Percentiles rank a stretch among this genome's conserved stretches.
These are phyloP conservation scores for Pseudonitzschia multistriata DNA, from an alignment of 108 stramenopile species.

Conservation along the genomic window DNA sequence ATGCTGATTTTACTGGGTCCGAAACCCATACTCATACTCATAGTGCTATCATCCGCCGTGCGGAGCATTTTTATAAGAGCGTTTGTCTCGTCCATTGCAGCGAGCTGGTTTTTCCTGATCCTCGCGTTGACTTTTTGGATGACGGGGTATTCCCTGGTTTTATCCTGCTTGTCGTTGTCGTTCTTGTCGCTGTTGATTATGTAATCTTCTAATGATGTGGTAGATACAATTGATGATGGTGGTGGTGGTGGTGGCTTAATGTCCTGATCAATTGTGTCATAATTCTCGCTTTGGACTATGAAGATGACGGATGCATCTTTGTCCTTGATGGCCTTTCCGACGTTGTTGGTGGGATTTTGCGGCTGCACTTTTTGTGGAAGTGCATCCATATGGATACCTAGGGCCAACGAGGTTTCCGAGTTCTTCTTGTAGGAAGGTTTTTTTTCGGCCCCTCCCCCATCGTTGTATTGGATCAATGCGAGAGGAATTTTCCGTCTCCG, in stretches of 20 bases:
- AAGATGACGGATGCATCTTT: neutral
- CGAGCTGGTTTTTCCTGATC: neutral
- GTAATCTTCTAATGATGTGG: too few species aligned
- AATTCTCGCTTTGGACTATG: neutral
- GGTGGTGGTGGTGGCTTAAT: too few species aligned
- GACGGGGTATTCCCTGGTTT: neutral
- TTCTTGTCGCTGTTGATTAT: neutral
- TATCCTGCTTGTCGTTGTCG: neutral
- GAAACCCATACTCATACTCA: neutral
- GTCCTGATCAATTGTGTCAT: neutral
- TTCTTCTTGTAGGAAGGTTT: neutral
- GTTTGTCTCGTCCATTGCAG: neutral
- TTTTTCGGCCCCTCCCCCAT: neutral
- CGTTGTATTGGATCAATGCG: neutral
- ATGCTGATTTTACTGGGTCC: neutral
- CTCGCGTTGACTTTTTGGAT: neutral
- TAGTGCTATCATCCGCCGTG: neutral
- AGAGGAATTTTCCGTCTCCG: neutral
- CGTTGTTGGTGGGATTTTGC: neutral
- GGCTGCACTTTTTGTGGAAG: neutral
- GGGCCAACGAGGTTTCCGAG: neutral
- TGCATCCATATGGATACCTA: neutral
- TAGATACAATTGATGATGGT: too few species aligned
- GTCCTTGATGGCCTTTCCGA: neutral
- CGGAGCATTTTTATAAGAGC: neutral